These are phyloP conservation scores for Sergeia podlipaevii DNA, from an alignment of 208 protist species.

Conservation along the genomic window DNA sequence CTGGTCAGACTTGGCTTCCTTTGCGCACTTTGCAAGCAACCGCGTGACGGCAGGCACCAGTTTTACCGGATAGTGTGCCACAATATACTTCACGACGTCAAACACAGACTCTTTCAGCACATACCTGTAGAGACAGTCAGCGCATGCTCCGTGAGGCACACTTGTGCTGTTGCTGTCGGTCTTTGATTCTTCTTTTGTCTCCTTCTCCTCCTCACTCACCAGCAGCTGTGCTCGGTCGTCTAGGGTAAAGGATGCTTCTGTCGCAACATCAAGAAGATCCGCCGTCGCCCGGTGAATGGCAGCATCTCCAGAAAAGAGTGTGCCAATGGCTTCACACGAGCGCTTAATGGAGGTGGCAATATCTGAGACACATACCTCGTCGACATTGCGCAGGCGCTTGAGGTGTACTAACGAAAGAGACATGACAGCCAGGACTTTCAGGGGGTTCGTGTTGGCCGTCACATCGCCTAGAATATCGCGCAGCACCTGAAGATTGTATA, in stretches of 20 bases:
- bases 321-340: constrained; percentile 48
- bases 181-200: no score
- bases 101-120: constrained; percentile 36
- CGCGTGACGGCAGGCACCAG: constrained; percentile 21
- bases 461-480: constrained; percentile 27
- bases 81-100: constrained; percentile 40
- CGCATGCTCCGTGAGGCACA: no score
- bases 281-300: constrained; percentile 36
- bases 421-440: constrained; percentile 59
- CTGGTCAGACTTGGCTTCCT: constrained; percentile 14
- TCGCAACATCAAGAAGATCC: constrained; percentile 40
- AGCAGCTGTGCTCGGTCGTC: constrained; percentile 59
- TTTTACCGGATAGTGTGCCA: constrained; percentile 16
- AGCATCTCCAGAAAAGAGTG: constrained; percentile 41
- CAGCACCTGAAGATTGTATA: constrained; percentile 37
- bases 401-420: constrained; percentile 63
- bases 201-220: constrained; percentile 37
- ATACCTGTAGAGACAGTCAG: constrained; percentile 18
- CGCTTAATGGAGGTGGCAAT: constrained; percentile 53
- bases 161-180: no score
- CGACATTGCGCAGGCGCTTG: constrained; percentile 34
- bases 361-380: constrained; percentile 43
- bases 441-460: constrained; percentile 17
- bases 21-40: constrained; percentile 23
- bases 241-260: constrained; percentile 45